These are phyloP conservation scores for Neopestalotiopsis sp. DNA, from an alignment of 2,329 filamentous ascomycete genomes.

Conservation along the genomic window DNA sequence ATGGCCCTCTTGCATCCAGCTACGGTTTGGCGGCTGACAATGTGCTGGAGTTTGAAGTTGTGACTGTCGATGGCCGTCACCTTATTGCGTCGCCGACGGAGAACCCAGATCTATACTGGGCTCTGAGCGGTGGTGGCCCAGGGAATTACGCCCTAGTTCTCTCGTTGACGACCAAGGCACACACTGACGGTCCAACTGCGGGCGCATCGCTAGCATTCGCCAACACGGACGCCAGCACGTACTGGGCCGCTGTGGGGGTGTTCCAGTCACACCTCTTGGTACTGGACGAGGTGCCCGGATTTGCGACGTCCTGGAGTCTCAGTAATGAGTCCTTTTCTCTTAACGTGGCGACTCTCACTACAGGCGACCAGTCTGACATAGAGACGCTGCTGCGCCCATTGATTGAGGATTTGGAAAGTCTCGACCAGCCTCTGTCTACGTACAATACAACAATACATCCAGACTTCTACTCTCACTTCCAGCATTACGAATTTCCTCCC, in stretches of 20 bases:
- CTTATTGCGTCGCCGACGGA: slow-evolving; percentile 44
- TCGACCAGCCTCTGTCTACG: no score
- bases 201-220: not conserved
- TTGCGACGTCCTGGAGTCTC: slow-evolving; percentile 14
- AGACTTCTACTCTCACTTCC: no score
- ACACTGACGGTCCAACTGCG: slow-evolving; percentile 37
- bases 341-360: not conserved
- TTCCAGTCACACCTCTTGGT: slow-evolving; percentile 11
- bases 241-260: slow-evolving; percentile 15
- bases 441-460: no score
- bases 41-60: slow-evolving; percentile 30
- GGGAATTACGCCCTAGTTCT: slow-evolving; percentile 55
- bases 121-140: slow-evolving; percentile 52
- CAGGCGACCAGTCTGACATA: no score
- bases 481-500: not conserved
- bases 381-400: no score
- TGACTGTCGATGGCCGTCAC: slow-evolving; percentile 21
- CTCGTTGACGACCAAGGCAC: slow-evolving; percentile 52
- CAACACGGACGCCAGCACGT: not conserved
- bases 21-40: slow-evolving; percentile 54
- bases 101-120: slow-evolving; percentile 59
- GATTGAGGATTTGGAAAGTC: no score
- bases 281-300: slow-evolving; percentile 14
- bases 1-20: slow-evolving; percentile 39
- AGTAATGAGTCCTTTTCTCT: slow-evolving; percentile 1